Conservation (phyloP, 257 asterid species). For the Craterostigma plantagineum region DNA sequence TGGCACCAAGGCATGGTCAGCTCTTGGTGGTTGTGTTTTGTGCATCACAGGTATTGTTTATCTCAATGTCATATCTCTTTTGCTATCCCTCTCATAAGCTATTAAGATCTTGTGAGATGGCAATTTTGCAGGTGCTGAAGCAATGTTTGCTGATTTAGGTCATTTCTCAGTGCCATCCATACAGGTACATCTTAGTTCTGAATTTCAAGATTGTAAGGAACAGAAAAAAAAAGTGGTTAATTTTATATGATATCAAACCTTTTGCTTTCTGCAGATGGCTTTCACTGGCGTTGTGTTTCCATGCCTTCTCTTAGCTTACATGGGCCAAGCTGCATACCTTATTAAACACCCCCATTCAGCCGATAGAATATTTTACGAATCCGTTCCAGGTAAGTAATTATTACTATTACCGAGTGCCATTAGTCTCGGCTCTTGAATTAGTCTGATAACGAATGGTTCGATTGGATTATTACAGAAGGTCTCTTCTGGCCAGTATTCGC, state of each 20-base stretch:
- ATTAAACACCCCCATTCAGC: slow-evolving; percentile 46
- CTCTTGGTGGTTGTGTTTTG: slow-evolving; percentile 96
- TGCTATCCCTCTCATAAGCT: slow-evolving; percentile 4
- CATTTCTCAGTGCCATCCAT: slow-evolving; percentile 84
- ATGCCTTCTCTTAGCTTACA: slow-evolving; percentile 82
- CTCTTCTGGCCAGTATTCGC: slow-evolving; percentile 88
- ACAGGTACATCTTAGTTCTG: slow-evolving; percentile 30
- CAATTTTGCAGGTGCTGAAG: slow-evolving; percentile 81
- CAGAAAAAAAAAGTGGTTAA: neutral
- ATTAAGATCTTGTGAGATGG: neutral
- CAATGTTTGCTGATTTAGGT: slow-evolving; percentile 97
- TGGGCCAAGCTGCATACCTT: slow-evolving; percentile 98
- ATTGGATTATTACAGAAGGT: slow-evolving; percentile 27
- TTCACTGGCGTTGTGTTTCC: slow-evolving; percentile 75
- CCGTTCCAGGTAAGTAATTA: slow-evolving; percentile 73
- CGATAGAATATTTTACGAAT: slow-evolving; percentile 45
- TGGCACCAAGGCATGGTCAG: slow-evolving; percentile 57
- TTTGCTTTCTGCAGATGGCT: slow-evolving; percentile 45
- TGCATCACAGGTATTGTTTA: slow-evolving; percentile 80
- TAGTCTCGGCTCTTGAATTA: neutral
- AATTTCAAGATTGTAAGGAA: too few relatives aligned
- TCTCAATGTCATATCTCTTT: too few relatives aligned
- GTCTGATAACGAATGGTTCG: too few relatives aligned
- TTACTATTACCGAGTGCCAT: neutral
- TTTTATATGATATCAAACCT: too few relatives aligned